Conservation (phyloP, 1,139 yeast genomes). For the Kodamaea suecica region DNA sequence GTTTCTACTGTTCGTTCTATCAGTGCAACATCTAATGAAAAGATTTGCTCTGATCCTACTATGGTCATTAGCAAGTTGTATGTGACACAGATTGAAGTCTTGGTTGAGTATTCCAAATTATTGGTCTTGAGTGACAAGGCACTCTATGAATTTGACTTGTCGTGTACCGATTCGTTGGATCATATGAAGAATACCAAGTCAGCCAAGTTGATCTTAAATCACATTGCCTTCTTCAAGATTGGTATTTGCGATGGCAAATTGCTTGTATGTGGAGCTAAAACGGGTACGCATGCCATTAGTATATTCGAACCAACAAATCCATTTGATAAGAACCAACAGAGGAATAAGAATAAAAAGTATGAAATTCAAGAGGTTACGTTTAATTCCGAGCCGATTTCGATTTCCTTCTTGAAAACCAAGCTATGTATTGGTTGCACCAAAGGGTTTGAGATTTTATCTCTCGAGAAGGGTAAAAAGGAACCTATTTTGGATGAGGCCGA, state of each 20-base stretch:
- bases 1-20: slow-evolving; percentile 60
- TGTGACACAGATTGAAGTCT: slow-evolving; percentile 85
- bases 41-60: slow-evolving; percentile 68
- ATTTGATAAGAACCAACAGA: slow-evolving; percentile 54
- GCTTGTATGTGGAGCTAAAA: slow-evolving; percentile 85
- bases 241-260: slow-evolving; percentile 90
- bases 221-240: slow-evolving; percentile 84
- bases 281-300: slow-evolving; percentile 71
- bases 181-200: slow-evolving; percentile 67
- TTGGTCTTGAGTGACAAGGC: slow-evolving; percentile 81
- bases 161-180: slow-evolving; percentile 65
- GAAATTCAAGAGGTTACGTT: slow-evolving; percentile 77
- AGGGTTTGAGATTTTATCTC: slow-evolving; percentile 90
- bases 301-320: slow-evolving; percentile 76
- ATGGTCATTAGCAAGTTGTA: slow-evolving; percentile 72
- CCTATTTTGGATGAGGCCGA: slow-evolving; percentile 91
- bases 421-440: slow-evolving; percentile 93
- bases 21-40: slow-evolving; percentile 42
- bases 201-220: slow-evolving; percentile 77
- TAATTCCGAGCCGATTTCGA: slow-evolving; percentile 85
- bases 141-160: slow-evolving; percentile 76
- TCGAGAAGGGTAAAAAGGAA: slow-evolving; percentile 75
- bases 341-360: slow-evolving; percentile 61
- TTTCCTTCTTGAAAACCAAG: slow-evolving; percentile 83
- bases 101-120: slow-evolving; percentile 86